These are phyloP conservation scores for Phytopythium mirpurense DNA, from an alignment of 352 stramenopile species.

Conservation along the genomic window DNA sequence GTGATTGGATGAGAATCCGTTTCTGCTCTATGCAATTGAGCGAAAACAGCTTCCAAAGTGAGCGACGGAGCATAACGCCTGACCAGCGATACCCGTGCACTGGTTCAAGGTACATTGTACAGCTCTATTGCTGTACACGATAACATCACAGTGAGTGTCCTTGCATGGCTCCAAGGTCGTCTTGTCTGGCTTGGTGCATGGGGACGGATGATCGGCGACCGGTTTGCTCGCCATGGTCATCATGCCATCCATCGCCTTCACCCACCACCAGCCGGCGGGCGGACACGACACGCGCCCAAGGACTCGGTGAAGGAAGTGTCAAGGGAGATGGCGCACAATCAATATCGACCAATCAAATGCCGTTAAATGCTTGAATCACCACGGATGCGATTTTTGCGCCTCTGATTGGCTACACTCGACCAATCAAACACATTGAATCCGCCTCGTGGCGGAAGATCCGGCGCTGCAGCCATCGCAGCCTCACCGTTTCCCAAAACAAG, in stretches of 20 bases:
- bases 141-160: no score
- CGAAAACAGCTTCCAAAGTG: no score
- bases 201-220: constrained; percentile 1
- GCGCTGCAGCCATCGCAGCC: not conserved
- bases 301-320: not conserved
- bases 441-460: constrained; percentile 6
- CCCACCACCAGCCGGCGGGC: no score
- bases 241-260: no score
- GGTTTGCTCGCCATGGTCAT: not conserved
- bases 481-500: not conserved
- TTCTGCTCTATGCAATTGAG: no score
- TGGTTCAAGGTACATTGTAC: no score
- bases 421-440: constrained; percentile 5
- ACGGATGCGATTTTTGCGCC: not conserved
- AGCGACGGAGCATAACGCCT: no score
- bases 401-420: not conserved
- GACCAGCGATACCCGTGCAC: no score
- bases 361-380: constrained; percentile 8
- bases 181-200: no score
- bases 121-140: no score
- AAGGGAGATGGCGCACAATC: not conserved
- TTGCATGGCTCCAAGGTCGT: no score
- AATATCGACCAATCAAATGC: constrained; percentile 8
- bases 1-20: no score
- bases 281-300: not conserved